Percentiles rank a stretch among this genome's conserved stretches.
These are phyloP conservation scores for Spathaspora jeffriesii DNA, from an alignment of 1,139 yeast species.

Conservation along the genomic window DNA sequence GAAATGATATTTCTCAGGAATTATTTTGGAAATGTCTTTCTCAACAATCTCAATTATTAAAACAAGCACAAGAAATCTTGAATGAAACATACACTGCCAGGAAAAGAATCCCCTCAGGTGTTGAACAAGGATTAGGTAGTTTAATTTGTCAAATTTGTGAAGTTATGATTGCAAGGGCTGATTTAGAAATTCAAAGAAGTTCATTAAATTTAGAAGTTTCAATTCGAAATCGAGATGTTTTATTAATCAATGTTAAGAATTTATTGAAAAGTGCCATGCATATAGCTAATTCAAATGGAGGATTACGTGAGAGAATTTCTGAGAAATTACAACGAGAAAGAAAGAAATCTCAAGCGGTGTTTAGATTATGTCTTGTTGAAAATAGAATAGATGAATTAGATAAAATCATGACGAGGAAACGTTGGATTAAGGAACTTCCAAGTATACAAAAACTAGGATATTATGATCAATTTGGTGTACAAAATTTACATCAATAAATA, in stretches of 20 bases:
- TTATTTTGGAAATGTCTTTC: slow-evolving; percentile 41
- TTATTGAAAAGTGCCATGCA: slow-evolving; percentile 49
- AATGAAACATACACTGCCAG: slow-evolving; percentile 17
- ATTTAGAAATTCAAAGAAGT: slow-evolving; percentile 52
- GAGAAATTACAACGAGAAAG: slow-evolving; percentile 46
- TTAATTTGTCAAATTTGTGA: slow-evolving; percentile 43
- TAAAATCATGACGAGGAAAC: slow-evolving; percentile 30
- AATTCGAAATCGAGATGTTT: slow-evolving; percentile 23
- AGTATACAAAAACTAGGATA: slow-evolving; percentile 26
- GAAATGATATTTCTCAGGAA: slow-evolving; percentile 25
- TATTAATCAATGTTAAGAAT: slow-evolving; percentile 39
- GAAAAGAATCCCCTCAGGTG: slow-evolving; percentile 18
- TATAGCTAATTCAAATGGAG: slow-evolving; percentile 48
- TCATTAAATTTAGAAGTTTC: slow-evolving; percentile 33
- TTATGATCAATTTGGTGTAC: slow-evolving; percentile 25
- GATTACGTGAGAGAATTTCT: slow-evolving; percentile 46
- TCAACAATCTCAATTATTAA: slow-evolving; percentile 35
- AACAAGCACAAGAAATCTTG: slow-evolving; percentile 38
- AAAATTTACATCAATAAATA: slow-evolving; percentile 1
- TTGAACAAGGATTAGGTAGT: slow-evolving; percentile 30
- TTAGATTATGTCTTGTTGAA: slow-evolving; percentile 48
- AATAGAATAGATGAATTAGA: slow-evolving; percentile 41
- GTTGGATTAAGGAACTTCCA: slow-evolving; percentile 33
- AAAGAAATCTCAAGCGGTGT: slow-evolving; percentile 44
- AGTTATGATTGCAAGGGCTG: slow-evolving; percentile 50